Evolutionary conservation across 352 stramenopile species (phyloP), one percentile per base, ranked within the genome.

Genomic region (Phytophthora constricta): DNA sequence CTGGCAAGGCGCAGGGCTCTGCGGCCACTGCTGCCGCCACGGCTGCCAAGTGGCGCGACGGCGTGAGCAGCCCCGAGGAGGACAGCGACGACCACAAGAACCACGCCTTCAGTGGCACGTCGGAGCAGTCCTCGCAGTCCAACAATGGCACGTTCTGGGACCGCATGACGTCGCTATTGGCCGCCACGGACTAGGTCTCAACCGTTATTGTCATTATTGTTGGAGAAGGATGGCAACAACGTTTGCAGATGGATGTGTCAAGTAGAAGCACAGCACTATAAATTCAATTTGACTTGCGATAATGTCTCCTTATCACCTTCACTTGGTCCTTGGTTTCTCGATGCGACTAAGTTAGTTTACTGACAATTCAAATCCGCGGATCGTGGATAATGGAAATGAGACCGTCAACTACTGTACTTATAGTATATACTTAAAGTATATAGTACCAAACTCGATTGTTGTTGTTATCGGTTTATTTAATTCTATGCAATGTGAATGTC

Each of bases 91-190:
- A 64, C 10, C 23, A 51, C 43, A 61, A 66, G 45, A 53, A 26
- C 31, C 62, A 68, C 13, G 53, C 68, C 19, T 68, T 79, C 56
- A 70, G 62, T 16, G 57, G 52, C 25, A 66, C 61, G 0, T 77
- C 65, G 22, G 69, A 84, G 26, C 65, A 74, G 56, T 74, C 65
- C 31, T 82, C 72, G 7, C 69, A 82, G 51, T 78, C 65, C 5
- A 70, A 77, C 39, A 68, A 62, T 11, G 58, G 69, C 39, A 82
- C 77, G 27, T 82, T 86, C 55, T 86, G 77, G 77, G 72, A 76
- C 45, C 72, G 75, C 48, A 72, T 86, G 65, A 67, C 79, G 19
- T 80, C 72, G 49, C 62, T 86, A n/a, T 37, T 79, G 14, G 72
- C 62, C 25, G 22, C 31, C 31, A 37, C 45, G 9, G 57, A 65